phyloP scores from a whole-genome alignment of 1,284 basidiomycete species.

The Leucoagaricus sp. region DNA sequence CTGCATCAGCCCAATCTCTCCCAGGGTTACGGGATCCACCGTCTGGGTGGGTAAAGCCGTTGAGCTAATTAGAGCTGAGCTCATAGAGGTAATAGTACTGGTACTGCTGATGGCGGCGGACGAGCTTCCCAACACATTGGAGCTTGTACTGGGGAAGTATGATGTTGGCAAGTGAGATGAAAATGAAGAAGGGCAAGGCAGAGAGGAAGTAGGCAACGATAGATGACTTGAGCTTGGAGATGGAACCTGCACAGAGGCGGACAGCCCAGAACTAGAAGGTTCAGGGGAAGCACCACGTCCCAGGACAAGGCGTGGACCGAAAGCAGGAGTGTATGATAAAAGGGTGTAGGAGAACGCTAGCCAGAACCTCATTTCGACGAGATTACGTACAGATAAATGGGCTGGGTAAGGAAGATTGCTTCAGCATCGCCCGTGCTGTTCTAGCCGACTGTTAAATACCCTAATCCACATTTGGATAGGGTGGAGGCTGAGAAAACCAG shows the following conservation, averaged over 20 bases:
- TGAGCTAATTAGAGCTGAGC: constrained; percentile 12
- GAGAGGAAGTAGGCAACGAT: neutral
- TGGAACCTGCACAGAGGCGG: neutral
- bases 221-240: neutral
- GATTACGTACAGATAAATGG: neutral
- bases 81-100: neutral
- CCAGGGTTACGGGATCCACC: constrained; percentile 19
- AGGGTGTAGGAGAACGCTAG: constrained; percentile 5
- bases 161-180: neutral
- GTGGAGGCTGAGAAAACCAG: neutral
- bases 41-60: constrained; percentile 20
- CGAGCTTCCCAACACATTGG: neutral
- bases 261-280: neutral
- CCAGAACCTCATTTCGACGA: constrained; percentile 1
- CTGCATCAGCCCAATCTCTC: constrained; percentile 24
- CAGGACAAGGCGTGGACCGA: neutral
- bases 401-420: neutral
- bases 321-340: constrained; percentile 5
- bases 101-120: neutral
- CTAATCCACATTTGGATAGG: constrained; percentile 7
- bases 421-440: neutral
- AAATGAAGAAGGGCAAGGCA: neutral
- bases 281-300: neutral
- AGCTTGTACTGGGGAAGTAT: neutral
- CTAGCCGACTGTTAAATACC: constrained; percentile 3